phyloP scores from a whole-genome alignment of 1,284 basidiomycete genomes.

The Pisolithus thermaeus region DNA sequence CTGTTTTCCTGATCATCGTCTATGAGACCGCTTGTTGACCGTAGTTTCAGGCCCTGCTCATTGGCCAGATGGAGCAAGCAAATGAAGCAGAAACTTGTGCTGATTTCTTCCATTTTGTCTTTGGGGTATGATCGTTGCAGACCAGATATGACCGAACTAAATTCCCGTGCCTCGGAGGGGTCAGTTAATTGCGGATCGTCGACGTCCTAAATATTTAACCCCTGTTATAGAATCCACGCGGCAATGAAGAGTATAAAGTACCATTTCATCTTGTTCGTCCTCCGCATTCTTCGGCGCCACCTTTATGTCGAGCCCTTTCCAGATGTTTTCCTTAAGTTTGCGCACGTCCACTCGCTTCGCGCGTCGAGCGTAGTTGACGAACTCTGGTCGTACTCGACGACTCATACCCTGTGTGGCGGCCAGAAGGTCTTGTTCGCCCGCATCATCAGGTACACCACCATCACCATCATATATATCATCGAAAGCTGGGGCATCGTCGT shows the following conservation, averaged over 20 bases:
- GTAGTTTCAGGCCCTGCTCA: slow-evolving; percentile 86
- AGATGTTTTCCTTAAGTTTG: slow-evolving; percentile 97
- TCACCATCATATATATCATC: slow-evolving; percentile 65
- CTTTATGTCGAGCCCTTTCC: slow-evolving; percentile 84
- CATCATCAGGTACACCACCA: slow-evolving; percentile 44
- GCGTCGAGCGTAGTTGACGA: slow-evolving; percentile 92
- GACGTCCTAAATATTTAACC: slow-evolving; percentile 38
- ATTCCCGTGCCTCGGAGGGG: slow-evolving; percentile 65
- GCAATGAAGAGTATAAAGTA: slow-evolving; percentile 25
- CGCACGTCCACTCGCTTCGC: slow-evolving; percentile 97
- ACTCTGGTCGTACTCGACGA: slow-evolving; percentile 79
- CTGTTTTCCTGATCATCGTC: slow-evolving; percentile 30
- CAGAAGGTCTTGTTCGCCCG: slow-evolving; percentile 81
- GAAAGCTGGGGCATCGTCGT: slow-evolving; percentile 77
- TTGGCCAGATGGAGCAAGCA: slow-evolving; percentile 94
- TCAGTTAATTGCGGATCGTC: slow-evolving; percentile 51
- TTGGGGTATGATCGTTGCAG: slow-evolving; percentile 80
- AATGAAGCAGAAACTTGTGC: slow-evolving; percentile 99
- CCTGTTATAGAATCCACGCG: slow-evolving; percentile 6
- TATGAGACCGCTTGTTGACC: slow-evolving; percentile 26
- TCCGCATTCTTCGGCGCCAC: slow-evolving; percentile 38
- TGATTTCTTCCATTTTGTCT: slow-evolving; percentile 97
- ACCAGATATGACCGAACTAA: slow-evolving; percentile 79
- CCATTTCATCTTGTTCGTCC: slow-evolving; percentile 50
- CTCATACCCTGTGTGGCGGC: slow-evolving; percentile 77